Evolutionary conservation across 169 alveolate species (phyloP), one percentile per base, ranked within the genome.

Genomic region (Plasmodium relictum): DNA sequence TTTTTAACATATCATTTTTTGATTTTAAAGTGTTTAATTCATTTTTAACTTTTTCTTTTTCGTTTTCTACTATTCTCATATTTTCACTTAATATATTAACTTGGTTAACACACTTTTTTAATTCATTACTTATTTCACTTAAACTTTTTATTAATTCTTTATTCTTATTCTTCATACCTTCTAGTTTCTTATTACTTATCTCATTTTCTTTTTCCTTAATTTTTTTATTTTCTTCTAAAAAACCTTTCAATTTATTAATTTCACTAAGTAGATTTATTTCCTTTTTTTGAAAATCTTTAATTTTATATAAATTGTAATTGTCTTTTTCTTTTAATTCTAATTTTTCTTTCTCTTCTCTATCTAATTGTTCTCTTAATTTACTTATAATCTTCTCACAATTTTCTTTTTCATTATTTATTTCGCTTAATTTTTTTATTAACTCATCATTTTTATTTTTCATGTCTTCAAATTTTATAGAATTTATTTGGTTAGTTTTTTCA

Each of bases 51-150:
- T 62, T 31, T n/a, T 76, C 71, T 22, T 76, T 76, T 58, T 76
- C 89, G 14, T 59, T 76, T 41, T 76, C 70, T n/a, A 76, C 44
- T 4, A 16, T 37, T 50, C 44, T 37, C 63, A 65, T 63, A 18
- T 76, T 76, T 14, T 50, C 45, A 63, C 69, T 65, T n/a, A 12
- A 48, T 68, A 1, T 44, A 6, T 41, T 63, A 9, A 76, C 45
- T 45, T 76, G 37, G 14, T 59, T 24, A 22, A 76, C 59, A 24
- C 78, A 76, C 3, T 42, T 76, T 65, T 76, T 39, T 22, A 76
- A 31, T 37, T 76, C 69, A 22, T 31, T 3, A 56, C 50, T 50
- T 4, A 76, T 62, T 8, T 22, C 76, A 76, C 65, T 41, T 24
- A 76, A 48, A 37, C 45, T 76, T 0, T 9, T 63, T 48, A 76